Conservation (phyloP, 2,329 filamentous ascomycete genomes). For the Sphaerulina vaccinii region DNA sequence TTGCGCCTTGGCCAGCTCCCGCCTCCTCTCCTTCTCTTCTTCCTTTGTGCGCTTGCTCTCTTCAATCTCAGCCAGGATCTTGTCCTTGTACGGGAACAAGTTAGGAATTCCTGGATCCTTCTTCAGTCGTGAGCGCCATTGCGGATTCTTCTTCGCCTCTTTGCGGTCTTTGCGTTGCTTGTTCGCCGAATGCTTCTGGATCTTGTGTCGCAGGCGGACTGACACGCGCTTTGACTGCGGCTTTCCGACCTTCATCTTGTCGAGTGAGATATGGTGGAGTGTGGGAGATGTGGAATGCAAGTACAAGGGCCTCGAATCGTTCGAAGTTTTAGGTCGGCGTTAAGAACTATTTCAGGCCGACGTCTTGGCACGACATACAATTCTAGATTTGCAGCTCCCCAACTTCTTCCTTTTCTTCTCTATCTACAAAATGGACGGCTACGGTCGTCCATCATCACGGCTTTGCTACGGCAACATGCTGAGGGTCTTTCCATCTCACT, state of each 20-base stretch:
- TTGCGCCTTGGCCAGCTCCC: slow-evolving; percentile 63
- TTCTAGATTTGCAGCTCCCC: background rate
- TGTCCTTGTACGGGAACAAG: slow-evolving; percentile 96
- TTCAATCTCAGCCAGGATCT: slow-evolving; percentile 90
- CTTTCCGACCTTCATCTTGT: slow-evolving; percentile 48
- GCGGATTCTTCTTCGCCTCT: slow-evolving; percentile 89
- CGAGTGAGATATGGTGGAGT: background rate
- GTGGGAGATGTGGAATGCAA: too few species aligned
- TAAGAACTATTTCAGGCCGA: too few species aligned
- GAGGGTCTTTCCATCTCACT: slow-evolving; percentile 26
- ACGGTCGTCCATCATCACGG: slow-evolving; percentile 23
- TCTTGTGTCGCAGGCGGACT: slow-evolving; percentile 89
- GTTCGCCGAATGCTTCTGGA: slow-evolving; percentile 83
- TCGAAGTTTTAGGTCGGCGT: too few species aligned
- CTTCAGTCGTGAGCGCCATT: slow-evolving; percentile 94
- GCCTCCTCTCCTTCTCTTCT: slow-evolving; percentile 70
- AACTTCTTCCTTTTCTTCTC: slow-evolving; percentile 11
- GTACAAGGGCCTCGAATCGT: too few species aligned
- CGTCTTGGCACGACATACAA: too few species aligned
- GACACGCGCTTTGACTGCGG: slow-evolving; percentile 91
- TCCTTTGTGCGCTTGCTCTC: slow-evolving; percentile 77
- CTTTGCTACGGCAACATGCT: slow-evolving; percentile 25
- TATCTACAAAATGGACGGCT: slow-evolving; percentile 30
- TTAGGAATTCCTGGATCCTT: slow-evolving; percentile 98
- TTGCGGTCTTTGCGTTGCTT: slow-evolving; percentile 92